Evolutionary conservation across 2,329 filamentous ascomycete genomes (phyloP).

Genomic region (Fusarium anthophilum): DNA sequence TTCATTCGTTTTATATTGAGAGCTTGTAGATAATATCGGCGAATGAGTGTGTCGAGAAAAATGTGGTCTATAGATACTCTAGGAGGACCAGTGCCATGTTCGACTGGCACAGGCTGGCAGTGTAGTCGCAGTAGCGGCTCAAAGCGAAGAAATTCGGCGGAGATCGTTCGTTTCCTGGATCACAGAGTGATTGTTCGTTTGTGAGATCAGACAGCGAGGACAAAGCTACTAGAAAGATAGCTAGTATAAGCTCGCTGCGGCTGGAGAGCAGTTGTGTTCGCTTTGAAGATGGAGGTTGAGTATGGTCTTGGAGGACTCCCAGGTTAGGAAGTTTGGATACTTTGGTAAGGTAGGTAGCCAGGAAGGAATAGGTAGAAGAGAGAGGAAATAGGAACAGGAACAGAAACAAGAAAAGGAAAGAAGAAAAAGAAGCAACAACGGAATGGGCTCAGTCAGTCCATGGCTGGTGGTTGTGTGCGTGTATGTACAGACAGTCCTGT

Average conservation of each 20-base stretch:
- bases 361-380: slow-evolving; percentile 12
- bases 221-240: not conserved
- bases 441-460: slow-evolving; percentile 40
- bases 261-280: slow-evolving; percentile 23
- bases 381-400: not conserved
- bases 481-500: slow-evolving; percentile 28
- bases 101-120: slow-evolving; percentile 24
- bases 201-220: slow-evolving; percentile 2
- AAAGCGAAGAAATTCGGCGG: slow-evolving; percentile 15
- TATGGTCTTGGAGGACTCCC: slow-evolving; percentile 1
- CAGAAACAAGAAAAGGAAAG: slow-evolving; percentile 9
- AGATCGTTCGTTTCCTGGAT: slow-evolving; percentile 7
- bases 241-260: not conserved
- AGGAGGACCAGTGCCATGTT: slow-evolving; percentile 40
- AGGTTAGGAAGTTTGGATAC: slow-evolving; percentile 13
- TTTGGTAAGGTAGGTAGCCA: not conserved
- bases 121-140: slow-evolving; percentile 16
- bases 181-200: not conserved
- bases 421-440: slow-evolving; percentile 37
- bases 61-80: slow-evolving; percentile 26
- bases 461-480: slow-evolving; percentile 44
- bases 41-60: slow-evolving; percentile 25
- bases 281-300: not conserved
- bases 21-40: not conserved
- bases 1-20: slow-evolving; percentile 2